Evolutionary conservation across 1,284 basidiomycete genomes (phyloP), one percentile per base, ranked within the genome.

Genomic region (Marasmius sp.): DNA sequence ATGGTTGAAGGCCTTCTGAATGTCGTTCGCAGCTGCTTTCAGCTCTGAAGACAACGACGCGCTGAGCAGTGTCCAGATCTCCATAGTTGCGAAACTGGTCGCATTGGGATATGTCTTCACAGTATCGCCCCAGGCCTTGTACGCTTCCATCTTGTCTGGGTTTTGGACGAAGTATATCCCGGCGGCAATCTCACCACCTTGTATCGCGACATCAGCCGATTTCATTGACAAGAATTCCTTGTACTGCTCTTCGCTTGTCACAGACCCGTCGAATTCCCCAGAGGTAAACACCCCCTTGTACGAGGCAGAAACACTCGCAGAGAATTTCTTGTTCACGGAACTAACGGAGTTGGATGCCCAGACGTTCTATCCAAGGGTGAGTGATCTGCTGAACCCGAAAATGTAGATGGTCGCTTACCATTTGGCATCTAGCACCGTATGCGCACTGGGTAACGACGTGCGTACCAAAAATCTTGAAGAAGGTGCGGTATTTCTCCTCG

Each of bases 131-230:
- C 57, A 58, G 33, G 20, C 47, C 14, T 50, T 34, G 20, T 49
- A 58, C 39, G 16, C 43, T 37, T 33, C 59, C 69, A 66, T 67
- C 65, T 64, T 62, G 54, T 55, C 39, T 8, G 61, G 61, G 41
- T 62, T 16, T 33, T n/a, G 16, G 57, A 38, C n/a, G 41, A 62
- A 39, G 33, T 27, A 18, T n/a, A 38, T 51, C 10, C 48, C 61
- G 14, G 27, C 11, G 12, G 10, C 36, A 10, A 59, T 12, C 14
- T 62, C 47, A n/a, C 57, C 57, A 20, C 57, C 61, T 60, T 69
- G 68, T 1, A 63, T 64, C 34, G 68, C 62, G 49, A 68, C 64
- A 57, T 67, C 63, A 38, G 66, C 47, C 43, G 48, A 43, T 36
- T 37, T 58, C 12, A 22, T 34, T 43, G 68, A 65, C 68, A 65